Base-by-base conservation (phyloP, 129 eudicot species). In the Pseudognaphalium luteoalbum region DNA sequence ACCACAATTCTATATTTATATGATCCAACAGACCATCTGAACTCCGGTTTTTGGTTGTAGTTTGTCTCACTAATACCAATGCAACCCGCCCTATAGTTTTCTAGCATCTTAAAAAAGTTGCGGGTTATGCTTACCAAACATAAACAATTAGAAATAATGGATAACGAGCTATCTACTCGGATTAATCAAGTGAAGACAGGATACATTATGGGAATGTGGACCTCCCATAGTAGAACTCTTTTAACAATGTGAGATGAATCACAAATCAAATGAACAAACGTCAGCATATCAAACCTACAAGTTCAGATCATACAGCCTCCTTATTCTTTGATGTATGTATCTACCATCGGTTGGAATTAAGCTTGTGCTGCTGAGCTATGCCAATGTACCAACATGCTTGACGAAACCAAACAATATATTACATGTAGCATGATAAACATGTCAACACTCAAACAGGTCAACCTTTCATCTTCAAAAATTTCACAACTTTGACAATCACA, bases 51-150 rank as follows among this genome's bases (percentile, higher is more conserved):
- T 51, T 35, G 72, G 22, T 59, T 20, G n/a, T 66, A 10, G 37
- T 33, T 1, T 11, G 66, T 20, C 52, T 76, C 47, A 17, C 29
- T 60, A 67, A 22, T 76, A 56, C 35, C 34, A 33, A 33, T 30
- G 51, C 76, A 71, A 52, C 29, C 37, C 37, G 4, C 28, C 66
- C 17, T 47, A 47, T 6, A n/a, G 47, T 66, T 66, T 67, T 37
- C 58, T 54, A 54, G 42, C 4, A 76, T 75, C 44, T 35, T 76
- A 41, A 76, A 56, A 56, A 54, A 25, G 32, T 41, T n/a, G 56
- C 2, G 7, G 33, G 39, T 57, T 42, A 16, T 57, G n/a, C 28
- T 68, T 57, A 77, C 7, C 29, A 28, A 66, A 25, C 58, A 52
- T 66, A 70, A 12, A 70, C n/a, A n/a, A n/a, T n/a, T n/a, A n/a